Evolutionary conservation across 257 asterid species (phyloP), one percentile per base, ranked within the genome.

Genomic region (Solanum pennellii): DNA sequence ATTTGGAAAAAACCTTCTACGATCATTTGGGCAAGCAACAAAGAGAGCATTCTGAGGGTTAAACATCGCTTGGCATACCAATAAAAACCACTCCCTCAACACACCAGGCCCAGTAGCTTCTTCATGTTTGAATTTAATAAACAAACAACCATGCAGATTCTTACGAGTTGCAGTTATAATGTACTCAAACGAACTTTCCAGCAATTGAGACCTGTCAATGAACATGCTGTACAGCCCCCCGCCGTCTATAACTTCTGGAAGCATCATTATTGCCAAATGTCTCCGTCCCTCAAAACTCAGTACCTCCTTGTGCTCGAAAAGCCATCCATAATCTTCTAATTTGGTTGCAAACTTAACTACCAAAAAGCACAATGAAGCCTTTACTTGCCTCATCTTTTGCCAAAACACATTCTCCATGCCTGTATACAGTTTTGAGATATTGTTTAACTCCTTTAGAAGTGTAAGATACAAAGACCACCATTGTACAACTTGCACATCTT

Each of bases 321-420:
- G 88, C 99, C 99, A 97, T 52, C 41, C 80, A 85, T 94, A 91
- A 87, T 96, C 97, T 27, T 93, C 98, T 37, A 83, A 87, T 92
- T 94, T 93, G 90, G 92, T 92, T 5, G 96, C 95, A 93, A 87
- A 93, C 91, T 23, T 91, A 71, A 95, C 90, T 89, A 93, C 88
- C 49, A 96, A 94, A 89, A 91, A 87, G 56, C 95, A 89, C 23
- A 96, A 76, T 45, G 94, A 95, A 80, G 31, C 89, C 91, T 91
- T 94, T 88, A 95, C 92, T 84, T 86, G 84, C 83, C 85, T 90
- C 95, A 93, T 90, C 82, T 72, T 84, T 80, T 87, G 92, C 98
- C 98, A 93, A 92, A 95, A 97, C 71, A 86, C 68, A 88, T 89
- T 93, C 65, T 92, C 95, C 29, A 93, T 88, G 35, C 94, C 96